A percentile compares a stretch with the other conserved stretches of the same genome.
phyloP scores from a whole-genome alignment of 768 basidiomycete species.

The Sistotremastrum suecicum region DNA sequence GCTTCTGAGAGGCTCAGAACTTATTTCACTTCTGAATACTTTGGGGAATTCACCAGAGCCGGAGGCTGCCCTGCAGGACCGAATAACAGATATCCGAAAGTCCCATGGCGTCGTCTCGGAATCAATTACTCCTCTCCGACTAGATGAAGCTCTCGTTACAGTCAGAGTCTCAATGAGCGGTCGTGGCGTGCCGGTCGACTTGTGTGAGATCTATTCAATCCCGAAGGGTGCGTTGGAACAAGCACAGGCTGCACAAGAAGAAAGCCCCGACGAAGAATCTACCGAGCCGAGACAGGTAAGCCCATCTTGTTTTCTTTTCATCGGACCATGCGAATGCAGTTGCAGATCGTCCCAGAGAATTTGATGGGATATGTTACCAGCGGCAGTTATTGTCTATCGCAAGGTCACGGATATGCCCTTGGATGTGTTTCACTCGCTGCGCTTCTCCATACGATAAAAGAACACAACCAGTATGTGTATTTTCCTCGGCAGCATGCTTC shows the following conservation, averaged over 20 bases:
- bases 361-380: slow-evolving; percentile 78
- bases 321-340: slow-evolving; percentile 23
- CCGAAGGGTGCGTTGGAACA: slow-evolving; percentile 42
- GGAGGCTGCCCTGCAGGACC: slow-evolving; percentile 29
- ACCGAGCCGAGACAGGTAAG: neutral
- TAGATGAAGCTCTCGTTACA: slow-evolving; percentile 38
- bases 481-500: neutral
- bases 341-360: slow-evolving; percentile 22
- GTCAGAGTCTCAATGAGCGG: slow-evolving; percentile 48
- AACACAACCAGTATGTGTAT: neutral
- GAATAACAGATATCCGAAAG: slow-evolving; percentile 49
- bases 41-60: slow-evolving; percentile 25
- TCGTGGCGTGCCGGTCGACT: slow-evolving; percentile 60
- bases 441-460: slow-evolving; percentile 30
- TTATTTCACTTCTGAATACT: slow-evolving; percentile 30
- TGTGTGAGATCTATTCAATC: slow-evolving; percentile 58
- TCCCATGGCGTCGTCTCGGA: slow-evolving; percentile 25
- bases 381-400: slow-evolving; percentile 67
- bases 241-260: slow-evolving; percentile 15
- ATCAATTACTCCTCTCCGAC: too few species aligned
- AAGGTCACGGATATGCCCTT: slow-evolving; percentile 66
- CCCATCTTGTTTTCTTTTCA: neutral
- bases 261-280: slow-evolving; percentile 8
- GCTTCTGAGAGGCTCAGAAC: slow-evolving; percentile 51
- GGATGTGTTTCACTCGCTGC: slow-evolving; percentile 51